phyloP scores from a whole-genome alignment of 2,329 filamentous ascomycete genomes.

The Aspergillus ruber region DNA sequence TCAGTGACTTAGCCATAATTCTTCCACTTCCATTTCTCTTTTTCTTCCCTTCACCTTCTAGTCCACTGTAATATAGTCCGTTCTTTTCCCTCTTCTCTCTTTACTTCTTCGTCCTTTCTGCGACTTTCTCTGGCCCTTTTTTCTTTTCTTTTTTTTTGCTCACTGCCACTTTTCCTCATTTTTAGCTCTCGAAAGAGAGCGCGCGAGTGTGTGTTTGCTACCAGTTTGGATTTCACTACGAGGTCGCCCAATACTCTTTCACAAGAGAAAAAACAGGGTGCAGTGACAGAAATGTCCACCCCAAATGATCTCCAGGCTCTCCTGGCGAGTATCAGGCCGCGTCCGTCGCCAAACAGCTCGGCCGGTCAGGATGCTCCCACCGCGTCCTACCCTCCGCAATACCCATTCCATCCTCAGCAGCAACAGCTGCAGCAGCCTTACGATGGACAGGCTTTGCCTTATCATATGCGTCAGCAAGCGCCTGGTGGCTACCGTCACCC shows the following conservation, averaged over 20 bases:
- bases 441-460: conserved; percentile 26
- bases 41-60: conserved; percentile 10
- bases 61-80: conserved; percentile 14
- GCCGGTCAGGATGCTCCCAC: conserved; percentile 24
- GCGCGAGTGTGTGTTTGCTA: conserved; percentile 12
- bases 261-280: neutral
- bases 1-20: conserved; percentile 7
- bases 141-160: no score
- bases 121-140: conserved; percentile 1
- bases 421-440: conserved; percentile 20
- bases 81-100: conserved; percentile 2
- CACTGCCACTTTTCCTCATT: conserved; percentile 7
- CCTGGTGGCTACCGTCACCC: conserved; percentile 47
- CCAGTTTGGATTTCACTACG: conserved; percentile 21
- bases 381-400: conserved; percentile 23
- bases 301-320: conserved; percentile 42
- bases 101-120: neutral
- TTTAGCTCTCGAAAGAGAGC: conserved; percentile 29
- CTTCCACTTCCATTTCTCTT: conserved; percentile 9
- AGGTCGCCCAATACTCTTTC: conserved; percentile 19
- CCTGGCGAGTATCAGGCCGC: conserved; percentile 40
- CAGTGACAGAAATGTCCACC: conserved; percentile 40
- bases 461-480: conserved; percentile 15
- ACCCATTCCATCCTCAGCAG: conserved; percentile 22
- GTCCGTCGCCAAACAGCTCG: conserved; percentile 28